These are phyloP conservation scores for Leptographium flavum DNA, from an alignment of 2,329 filamentous ascomycete species.

Conservation along the genomic window DNA sequence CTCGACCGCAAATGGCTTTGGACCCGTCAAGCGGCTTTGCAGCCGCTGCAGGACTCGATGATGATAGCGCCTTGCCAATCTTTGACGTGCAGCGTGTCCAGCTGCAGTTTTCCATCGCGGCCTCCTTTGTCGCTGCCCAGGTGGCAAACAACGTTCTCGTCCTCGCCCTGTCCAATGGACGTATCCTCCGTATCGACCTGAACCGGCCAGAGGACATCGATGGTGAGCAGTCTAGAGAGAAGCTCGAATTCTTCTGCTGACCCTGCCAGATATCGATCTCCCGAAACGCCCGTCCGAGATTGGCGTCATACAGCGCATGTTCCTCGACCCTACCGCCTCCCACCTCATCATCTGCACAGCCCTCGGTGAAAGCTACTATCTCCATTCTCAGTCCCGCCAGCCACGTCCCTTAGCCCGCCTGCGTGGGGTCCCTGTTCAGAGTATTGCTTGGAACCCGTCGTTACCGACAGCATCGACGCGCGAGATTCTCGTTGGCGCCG, in stretches of 20 bases:
- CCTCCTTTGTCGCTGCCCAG: constrained; percentile 91
- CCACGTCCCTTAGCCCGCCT: constrained; percentile 70
- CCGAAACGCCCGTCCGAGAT: constrained; percentile 86
- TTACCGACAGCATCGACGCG: constrained; percentile 85
- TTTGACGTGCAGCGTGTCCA: constrained; percentile 90
- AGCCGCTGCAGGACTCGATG: constrained; percentile 23
- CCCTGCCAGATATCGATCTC: constrained; percentile 70
- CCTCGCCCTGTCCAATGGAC: constrained; percentile 78
- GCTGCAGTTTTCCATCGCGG: constrained; percentile 85
- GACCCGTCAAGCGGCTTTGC: constrained; percentile 59
- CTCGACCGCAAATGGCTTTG: constrained; percentile 26
- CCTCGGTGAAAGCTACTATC: constrained; percentile 91
- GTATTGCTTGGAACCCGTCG: constrained; percentile 87
- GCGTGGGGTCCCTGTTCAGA: constrained; percentile 77
- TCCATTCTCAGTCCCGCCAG: constrained; percentile 85
- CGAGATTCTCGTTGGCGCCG: constrained; percentile 81
- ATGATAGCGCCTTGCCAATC: constrained; percentile 60
- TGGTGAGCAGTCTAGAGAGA: constrained; percentile 31
- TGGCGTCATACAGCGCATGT: constrained; percentile 87
- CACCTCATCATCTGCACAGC: constrained; percentile 87
- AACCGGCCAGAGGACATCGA: constrained; percentile 93
- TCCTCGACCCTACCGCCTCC: constrained; percentile 91
- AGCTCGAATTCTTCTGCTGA: background rate
- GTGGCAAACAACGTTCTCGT: constrained; percentile 96
- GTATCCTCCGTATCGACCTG: constrained; percentile 86